These are phyloP conservation scores for Salix exigua DNA, from an alignment of 345 rosid genomes.

Conservation along the genomic window DNA sequence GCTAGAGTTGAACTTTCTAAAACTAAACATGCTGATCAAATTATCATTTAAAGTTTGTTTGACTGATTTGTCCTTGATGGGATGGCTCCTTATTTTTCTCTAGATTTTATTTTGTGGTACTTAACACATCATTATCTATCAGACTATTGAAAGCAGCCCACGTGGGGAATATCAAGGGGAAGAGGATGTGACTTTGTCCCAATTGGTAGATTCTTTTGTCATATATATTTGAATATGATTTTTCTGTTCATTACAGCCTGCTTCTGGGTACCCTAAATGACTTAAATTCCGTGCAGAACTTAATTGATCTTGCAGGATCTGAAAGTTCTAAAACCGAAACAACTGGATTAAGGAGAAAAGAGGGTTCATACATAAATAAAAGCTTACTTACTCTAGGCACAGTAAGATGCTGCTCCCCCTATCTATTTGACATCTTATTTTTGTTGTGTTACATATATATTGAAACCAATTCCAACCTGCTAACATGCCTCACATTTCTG, in stretches of 20 bases:
- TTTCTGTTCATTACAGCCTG: background rate
- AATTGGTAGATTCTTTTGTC: constrained; percentile 40
- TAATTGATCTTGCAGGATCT: constrained; percentile 76
- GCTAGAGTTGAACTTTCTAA: constrained; percentile 1
- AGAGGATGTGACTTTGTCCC: constrained; percentile 63
- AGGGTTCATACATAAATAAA: constrained; percentile 72
- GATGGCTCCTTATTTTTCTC: background rate
- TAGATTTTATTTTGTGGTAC: constrained; percentile 11
- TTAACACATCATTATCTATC: constrained; percentile 8
- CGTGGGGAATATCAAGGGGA: constrained; percentile 44
- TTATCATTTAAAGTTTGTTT: constrained; percentile 2
- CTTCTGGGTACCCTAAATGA: background rate
- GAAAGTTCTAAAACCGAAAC: constrained; percentile 79
- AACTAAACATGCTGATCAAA: background rate
- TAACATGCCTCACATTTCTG: background rate
- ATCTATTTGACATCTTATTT: background rate
- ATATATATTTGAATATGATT: constrained; percentile 2
- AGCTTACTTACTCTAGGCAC: constrained; percentile 75
- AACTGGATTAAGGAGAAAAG: constrained; percentile 67
- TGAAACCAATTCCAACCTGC: background rate
- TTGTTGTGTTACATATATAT: background rate
- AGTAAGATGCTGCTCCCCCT: constrained; percentile 28
- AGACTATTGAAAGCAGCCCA: constrained; percentile 72
- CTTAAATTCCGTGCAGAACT: constrained; percentile 39
- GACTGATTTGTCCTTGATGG: background rate